These are phyloP conservation scores for Dalbergia oliveri DNA, from an alignment of 306 rosid genomes.

Conservation along the genomic window DNA sequence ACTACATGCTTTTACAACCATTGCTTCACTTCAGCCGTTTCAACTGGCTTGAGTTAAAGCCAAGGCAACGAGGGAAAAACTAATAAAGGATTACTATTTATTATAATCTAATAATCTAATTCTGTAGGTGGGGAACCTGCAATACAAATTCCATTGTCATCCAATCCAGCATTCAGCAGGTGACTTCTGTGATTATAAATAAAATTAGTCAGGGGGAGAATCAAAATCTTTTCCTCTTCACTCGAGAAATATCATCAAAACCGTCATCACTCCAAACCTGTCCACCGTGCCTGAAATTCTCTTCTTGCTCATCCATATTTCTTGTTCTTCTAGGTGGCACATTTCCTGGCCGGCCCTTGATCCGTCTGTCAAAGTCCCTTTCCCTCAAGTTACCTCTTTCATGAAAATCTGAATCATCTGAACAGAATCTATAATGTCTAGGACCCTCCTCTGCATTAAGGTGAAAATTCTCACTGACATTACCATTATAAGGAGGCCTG, in stretches of 20 bases:
- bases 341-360: constrained; percentile 71
- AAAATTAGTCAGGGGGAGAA: not conserved
- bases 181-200: constrained; percentile 18
- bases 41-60: constrained; percentile 31
- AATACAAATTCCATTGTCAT: constrained; percentile 36
- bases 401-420: constrained; percentile 77
- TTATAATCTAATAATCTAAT: constrained; percentile 43
- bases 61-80: constrained; percentile 24
- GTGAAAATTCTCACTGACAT: constrained; percentile 70
- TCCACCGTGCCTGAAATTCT: constrained; percentile 71
- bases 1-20: constrained; percentile 32
- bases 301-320: constrained; percentile 77
- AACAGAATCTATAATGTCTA: constrained; percentile 73
- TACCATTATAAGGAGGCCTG: constrained; percentile 70
- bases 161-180: constrained; percentile 35
- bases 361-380: constrained; percentile 73
- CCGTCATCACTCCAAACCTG: constrained; percentile 77
- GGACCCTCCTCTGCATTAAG: constrained; percentile 68
- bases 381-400: constrained; percentile 78
- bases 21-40: constrained; percentile 17
- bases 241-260: constrained; percentile 73
- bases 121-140: constrained; percentile 41
- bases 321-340: constrained; percentile 77
- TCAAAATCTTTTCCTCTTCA: constrained; percentile 82
- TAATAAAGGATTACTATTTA: constrained; percentile 27